These are phyloP conservation scores for Torulaspora microellipsoides DNA, from an alignment of 805 yeast species.

Conservation along the genomic window DNA sequence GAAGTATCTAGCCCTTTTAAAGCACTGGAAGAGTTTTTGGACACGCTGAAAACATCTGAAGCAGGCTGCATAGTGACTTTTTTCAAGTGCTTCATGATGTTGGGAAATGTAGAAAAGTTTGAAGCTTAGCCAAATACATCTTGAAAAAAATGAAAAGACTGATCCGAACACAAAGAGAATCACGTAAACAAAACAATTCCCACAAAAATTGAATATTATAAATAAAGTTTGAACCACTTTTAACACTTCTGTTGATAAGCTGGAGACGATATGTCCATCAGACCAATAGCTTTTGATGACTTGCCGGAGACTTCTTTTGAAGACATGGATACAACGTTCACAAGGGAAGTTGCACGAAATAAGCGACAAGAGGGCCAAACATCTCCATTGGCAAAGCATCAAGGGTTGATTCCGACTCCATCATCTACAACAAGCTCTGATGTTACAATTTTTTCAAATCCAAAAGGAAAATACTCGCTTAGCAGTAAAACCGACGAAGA, in stretches of 20 bases:
- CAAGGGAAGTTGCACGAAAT: conserved; percentile 5
- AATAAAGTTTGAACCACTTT: too few species aligned
- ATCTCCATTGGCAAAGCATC: conserved; percentile 10
- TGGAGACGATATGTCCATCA: conserved; percentile 16
- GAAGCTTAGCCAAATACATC: background rate
- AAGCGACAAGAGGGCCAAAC: conserved; percentile 4
- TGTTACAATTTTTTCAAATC: conserved; percentile 28
- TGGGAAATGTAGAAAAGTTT: too few species aligned
- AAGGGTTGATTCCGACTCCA: conserved; percentile 17
- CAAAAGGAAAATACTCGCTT: conserved; percentile 12
- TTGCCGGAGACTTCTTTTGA: conserved; percentile 33
- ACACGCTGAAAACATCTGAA: background rate
- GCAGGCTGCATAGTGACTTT: background rate
- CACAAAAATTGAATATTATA: too few species aligned
- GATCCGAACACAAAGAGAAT: too few species aligned
- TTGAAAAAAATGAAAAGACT: background rate
- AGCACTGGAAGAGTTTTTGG: conserved; percentile 1
- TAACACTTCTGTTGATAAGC: too few species aligned
- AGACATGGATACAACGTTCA: conserved; percentile 29
- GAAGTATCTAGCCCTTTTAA: conserved; percentile 21
- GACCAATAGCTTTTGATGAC: conserved; percentile 18
- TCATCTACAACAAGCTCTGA: conserved; percentile 31
- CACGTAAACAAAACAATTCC: too few species aligned
- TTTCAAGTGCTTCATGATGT: background rate
- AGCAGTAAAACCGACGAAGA: conserved; percentile 17